Evolutionary conservation across 352 stramenopile species (phyloP).

Genomic region (Ochromonadaceae sp.): DNA sequence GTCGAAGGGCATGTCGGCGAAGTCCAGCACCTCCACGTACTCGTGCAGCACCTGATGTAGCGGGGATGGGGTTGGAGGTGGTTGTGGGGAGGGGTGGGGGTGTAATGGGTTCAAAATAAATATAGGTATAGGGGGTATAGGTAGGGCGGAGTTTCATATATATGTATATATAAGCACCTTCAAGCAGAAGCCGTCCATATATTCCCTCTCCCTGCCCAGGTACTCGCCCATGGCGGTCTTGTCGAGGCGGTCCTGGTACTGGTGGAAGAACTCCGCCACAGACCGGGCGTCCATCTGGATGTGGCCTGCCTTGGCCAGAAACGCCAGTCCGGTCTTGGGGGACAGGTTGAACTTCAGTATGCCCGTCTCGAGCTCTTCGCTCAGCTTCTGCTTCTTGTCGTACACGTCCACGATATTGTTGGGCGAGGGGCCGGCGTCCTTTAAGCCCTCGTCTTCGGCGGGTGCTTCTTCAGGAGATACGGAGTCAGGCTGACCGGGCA

Average conservation of each 20-base stretch:
- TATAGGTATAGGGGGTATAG: no score
- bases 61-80: constrained; percentile 56
- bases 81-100: background rate
- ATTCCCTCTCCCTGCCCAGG: constrained; percentile 86
- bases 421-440: no score
- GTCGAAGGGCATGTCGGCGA: constrained; percentile 74
- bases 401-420: constrained; percentile 76
- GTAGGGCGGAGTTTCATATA: no score
- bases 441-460: background rate
- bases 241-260: constrained; percentile 74
- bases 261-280: constrained; percentile 81
- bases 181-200: constrained; percentile 71
- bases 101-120: no score
- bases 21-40: constrained; percentile 92
- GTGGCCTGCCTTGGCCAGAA: constrained; percentile 71
- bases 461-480: background rate
- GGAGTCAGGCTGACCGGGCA: background rate
- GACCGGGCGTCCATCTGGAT: constrained; percentile 70
- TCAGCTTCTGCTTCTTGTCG: constrained; percentile 83
- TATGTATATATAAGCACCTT: no score
- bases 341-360: constrained; percentile 92
- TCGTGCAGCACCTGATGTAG: no score
- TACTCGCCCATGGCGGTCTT: constrained; percentile 96
- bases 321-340: constrained; percentile 61
- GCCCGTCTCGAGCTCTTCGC: constrained; percentile 89